Evolutionary conservation across 2,329 filamentous ascomycete genomes (phyloP), one percentile per base, ranked within the genome.

Genomic region (Colletotrichum tamarilloi): DNA sequence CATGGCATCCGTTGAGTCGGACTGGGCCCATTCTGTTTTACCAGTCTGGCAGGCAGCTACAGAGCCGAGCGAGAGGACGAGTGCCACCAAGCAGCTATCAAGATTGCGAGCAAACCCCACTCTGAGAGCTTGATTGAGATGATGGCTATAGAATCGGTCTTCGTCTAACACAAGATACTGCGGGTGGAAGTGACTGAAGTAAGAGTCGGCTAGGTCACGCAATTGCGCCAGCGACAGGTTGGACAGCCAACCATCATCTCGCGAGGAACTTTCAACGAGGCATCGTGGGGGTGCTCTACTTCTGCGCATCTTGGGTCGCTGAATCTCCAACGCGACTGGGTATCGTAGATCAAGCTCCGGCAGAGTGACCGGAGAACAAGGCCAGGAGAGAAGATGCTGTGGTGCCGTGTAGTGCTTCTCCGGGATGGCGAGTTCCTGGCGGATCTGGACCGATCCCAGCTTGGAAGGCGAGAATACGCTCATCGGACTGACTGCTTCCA

Each of bases 371-470:
- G 71, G 66, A 7, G 71, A 73, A 56, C 66, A 69, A n/a, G 53
- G 22, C 66, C 71, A 73, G 1, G 71, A 53, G 5, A 73, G 62
- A 8, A 73, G 56, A 56, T 73, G 67, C 62, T 69, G 65, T 7
- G 71, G 71, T n/a, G 71, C 66, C 11, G 56, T 62, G n/a, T 59
- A 69, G 35, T 73, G 71, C 22, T 46, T 59, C 19, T 73, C 42
- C 6, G 62, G 52, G 8, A 66, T 35, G 14, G 65, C 60, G 16
- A 69, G 66, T 38, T 73, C 66, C 14, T 66, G 56, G 16, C 58
- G 46, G 3, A 67, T 53, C 16, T 64, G 62, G 19, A 32, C 57
- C 22, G 68, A 62, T 32, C 3, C 57, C n/a, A 26, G 66, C 28
- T 30, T 38, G 24, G 24, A 58, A 30, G 28, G 42, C 57, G 46